Evolutionary conservation across 805 yeast species (phyloP).

Genomic region (Candida gorgasii): DNA sequence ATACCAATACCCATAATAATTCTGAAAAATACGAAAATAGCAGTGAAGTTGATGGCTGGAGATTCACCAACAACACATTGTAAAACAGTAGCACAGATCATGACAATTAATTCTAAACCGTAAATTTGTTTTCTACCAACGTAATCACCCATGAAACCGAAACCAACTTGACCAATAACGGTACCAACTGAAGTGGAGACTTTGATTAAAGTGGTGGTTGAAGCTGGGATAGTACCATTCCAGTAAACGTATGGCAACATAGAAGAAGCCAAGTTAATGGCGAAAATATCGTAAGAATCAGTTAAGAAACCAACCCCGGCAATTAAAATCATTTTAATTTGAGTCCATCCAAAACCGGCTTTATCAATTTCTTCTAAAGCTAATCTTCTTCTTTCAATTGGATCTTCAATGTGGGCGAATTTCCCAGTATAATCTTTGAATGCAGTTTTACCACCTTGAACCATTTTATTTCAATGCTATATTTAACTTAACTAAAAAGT

Average conservation of each 20-base stretch:
- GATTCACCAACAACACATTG: slow-evolving; percentile 76
- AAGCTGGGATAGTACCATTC: slow-evolving; percentile 66
- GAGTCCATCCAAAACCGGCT: slow-evolving; percentile 80
- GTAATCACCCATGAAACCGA: slow-evolving; percentile 79
- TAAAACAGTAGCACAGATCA: slow-evolving; percentile 75
- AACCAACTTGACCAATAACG: slow-evolving; percentile 84
- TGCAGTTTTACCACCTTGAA: slow-evolving; percentile 76
- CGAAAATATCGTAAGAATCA: slow-evolving; percentile 90
- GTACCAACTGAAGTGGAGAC: slow-evolving; percentile 94
- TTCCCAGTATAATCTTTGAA: slow-evolving; percentile 81
- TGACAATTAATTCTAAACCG: slow-evolving; percentile 82
- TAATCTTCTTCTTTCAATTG: slow-evolving; percentile 81
- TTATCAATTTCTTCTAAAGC: slow-evolving; percentile 83
- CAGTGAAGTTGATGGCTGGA: slow-evolving; percentile 70
- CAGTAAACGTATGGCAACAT: slow-evolving; percentile 81
- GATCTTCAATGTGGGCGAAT: slow-evolving; percentile 80
- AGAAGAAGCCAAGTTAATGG: slow-evolving; percentile 78
- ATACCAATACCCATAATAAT: slow-evolving; percentile 93
- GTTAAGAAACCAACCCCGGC: slow-evolving; percentile 94
- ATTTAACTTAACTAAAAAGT: not conserved
- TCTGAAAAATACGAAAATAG: slow-evolving; percentile 75
- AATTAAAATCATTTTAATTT: slow-evolving; percentile 75
- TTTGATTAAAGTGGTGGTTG: slow-evolving; percentile 75
- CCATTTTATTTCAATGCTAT: too few relatives aligned
- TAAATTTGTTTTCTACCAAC: slow-evolving; percentile 86